Evolutionary conservation across 23 red algal species (phyloP), one percentile per base, ranked within the genome.

Genomic region (Agarophyton chilense): DNA sequence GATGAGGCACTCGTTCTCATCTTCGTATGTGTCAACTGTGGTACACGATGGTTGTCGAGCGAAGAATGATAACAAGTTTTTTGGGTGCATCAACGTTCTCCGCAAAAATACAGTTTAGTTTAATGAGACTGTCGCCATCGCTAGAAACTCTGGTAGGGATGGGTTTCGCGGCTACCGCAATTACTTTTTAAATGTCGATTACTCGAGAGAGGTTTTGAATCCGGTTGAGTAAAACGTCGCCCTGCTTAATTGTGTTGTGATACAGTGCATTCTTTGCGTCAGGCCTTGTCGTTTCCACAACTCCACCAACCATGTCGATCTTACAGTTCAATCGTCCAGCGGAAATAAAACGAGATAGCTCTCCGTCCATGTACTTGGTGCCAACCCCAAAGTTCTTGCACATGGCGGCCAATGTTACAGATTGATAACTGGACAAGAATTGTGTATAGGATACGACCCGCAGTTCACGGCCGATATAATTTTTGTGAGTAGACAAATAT

Each of bases 151-250:
- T 1, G 32, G 60, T 36, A 65, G 9, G 2, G 9, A 61, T 29
- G 56, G 19, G 9, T 2, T 65, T 33, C 18, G 32, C 4, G 26
- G 17, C 4, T 16, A 0, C 26, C 60, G 35, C 29, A 65, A 33
- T 1, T 36, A 11, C 24, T 17, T 19, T 49, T 88, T 85, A 99
- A 57, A 96, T 93, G 58, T 99, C 93, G 45, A 99, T 96, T 45
- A 99, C 83, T 44, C 97, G 39, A n/a, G 93, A 96, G 49, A 99
- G 90, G 25, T 99, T 99, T 79, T 99, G 97, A 17, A 99, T 72
- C 36, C 94, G 87, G 73, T 99, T 99, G n/a, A 99, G 88, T 42
- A 99, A 61, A 11, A 83, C 63, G 62, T 99, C 97, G 21, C 97
- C 97, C 41, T 96, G 85, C 86, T 95, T 96, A 77, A 99, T 93